Base-by-base conservation (phyloP, 2,329 filamentous ascomycete genomes). In the Alternaria tenuissima region DNA sequence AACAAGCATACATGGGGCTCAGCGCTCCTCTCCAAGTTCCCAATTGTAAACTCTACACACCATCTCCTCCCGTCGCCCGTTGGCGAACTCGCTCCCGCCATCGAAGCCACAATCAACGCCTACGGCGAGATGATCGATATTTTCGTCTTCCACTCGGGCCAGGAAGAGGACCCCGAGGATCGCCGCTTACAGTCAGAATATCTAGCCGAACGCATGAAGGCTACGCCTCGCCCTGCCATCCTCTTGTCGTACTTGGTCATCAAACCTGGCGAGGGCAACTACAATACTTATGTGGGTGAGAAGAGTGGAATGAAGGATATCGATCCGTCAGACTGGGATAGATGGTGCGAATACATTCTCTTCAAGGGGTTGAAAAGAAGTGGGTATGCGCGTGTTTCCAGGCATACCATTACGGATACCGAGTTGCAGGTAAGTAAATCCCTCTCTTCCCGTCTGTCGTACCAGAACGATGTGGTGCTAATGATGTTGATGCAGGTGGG, bases 1-100 rank as follows among this genome's bases (percentile, higher is more conserved):
- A 97, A 99, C 86, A 99, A 98, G 82, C 95, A 99, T 82, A 99
- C 95, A 0, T 99, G 95, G 95, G 95, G 95, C 52, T 88, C 90
- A 9, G 95, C 94, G 22, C 84, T 99, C 44, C 86, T 99, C 4
- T 97, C 93, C 70, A 98, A 98, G 76, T 99, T 98, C 83, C 95
- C 95, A 4, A 99, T 99, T 72, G 80, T 99, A 61, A 97, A 98
- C 81, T 97, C 93, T 1, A 97, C 94, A 22, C 95, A 99, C 77
- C 95, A 99, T 73, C 87, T 99, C 12, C 87, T 98, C 5, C 95
- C 95, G 16, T 95, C 91, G 14, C 95, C 95, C 0, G 94, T 96
- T 1, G 95, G 95, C 61, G 95, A 99, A 79, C 86, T 99, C 32
- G 95, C 95, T 1, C 95, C 95, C 1, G 94, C 94, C 7, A 98